Evolutionary conservation across 192 early-diverging fungal species (phyloP).

Genomic region (Coemansia aciculifera): DNA sequence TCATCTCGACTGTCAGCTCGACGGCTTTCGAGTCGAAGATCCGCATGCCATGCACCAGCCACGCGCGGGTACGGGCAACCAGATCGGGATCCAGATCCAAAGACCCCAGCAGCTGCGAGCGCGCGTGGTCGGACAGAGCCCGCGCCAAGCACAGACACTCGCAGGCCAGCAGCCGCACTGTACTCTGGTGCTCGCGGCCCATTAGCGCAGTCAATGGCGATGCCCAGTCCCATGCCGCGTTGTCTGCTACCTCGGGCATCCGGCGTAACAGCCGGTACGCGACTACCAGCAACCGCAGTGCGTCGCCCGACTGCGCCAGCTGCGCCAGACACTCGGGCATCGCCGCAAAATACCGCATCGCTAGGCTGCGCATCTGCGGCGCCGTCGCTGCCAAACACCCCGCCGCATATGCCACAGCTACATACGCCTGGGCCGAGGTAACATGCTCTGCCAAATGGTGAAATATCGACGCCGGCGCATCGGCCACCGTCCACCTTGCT

Average conservation of each 20-base stretch:
- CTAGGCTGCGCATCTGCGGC: constrained; percentile 70
- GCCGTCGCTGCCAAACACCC: constrained; percentile 63
- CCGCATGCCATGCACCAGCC: constrained; percentile 33
- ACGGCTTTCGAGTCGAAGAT: constrained; percentile 13
- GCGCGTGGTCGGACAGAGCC: constrained; percentile 26
- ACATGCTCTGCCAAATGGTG: constrained; percentile 11
- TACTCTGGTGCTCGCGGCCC: constrained; percentile 2
- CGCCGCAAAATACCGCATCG: constrained; percentile 29
- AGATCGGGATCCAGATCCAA: background rate
- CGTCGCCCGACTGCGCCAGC: constrained; percentile 5
- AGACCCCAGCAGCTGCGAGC: constrained; percentile 16
- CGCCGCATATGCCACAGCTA: constrained; percentile 56
- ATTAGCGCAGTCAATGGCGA: constrained; percentile 33
- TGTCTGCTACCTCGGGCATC: constrained; percentile 40
- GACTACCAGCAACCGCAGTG: constrained; percentile 15
- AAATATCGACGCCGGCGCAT: constrained; percentile 39
- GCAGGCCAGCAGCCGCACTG: constrained; percentile 33
- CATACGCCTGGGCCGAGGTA: constrained; percentile 34
- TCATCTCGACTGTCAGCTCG: constrained; percentile 13
- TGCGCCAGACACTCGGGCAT: constrained; percentile 13
- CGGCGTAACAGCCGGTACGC: constrained; percentile 59
- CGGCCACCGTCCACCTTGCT: constrained; percentile 69
- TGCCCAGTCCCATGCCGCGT: constrained; percentile 33
- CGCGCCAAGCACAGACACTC: constrained; percentile 35
- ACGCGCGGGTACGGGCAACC: constrained; percentile 21